Base-by-base conservation (phyloP, 352 stramenopile species). In the Pythium scleroteichum region DNA sequence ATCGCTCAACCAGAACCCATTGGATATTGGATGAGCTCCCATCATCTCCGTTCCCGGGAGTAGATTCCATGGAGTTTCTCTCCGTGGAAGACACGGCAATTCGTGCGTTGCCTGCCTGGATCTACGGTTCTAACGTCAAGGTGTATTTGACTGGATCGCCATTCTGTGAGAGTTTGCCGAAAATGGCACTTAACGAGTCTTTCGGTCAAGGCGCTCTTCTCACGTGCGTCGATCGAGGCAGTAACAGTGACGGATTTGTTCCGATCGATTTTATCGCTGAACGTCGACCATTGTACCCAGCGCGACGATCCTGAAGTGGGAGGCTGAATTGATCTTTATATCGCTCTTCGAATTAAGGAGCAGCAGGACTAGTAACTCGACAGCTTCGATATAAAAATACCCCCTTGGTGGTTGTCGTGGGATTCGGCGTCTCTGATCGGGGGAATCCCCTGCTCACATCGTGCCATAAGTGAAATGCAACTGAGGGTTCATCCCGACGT, bases 181-280 rank as follows among this genome's bases (percentile, higher is more conserved):
- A 26, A 14, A 10, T 32, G 16, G 17, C 10, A 2, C 6, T 40
- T 13, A 14, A 20, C 16, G 7, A 38, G 9, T 5, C 10, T 16
- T 58, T 40, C 40, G 51, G 51, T 3, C 2, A 33, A n/a, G 26
- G 20, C 20, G 20, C 51, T 33, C 23, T 22, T 13, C 4, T 58
- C 29, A 39, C 51, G 1, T 58, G 51, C n/a, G 39, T 49, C 2
- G 51, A 58, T 26, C 4, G 42, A 20, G 19, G 1, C 3, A 20
- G 26, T 1, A 23, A 33, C 17, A 39, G 12, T 19, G 4, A 22
- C 9, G 49, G 49, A 23, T 27, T 40, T 32, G 51, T 58, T 3
- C 51, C 51, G 2, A 40, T 49, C 23, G 51, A 49, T 7, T 39
- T 58, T 10, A 40, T 58, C 22, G 35, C 51, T 27, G 35, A 39